Percentiles rank a stretch among this genome's conserved stretches.
These are phyloP conservation scores for Euclidium syriacum DNA, from an alignment of 345 rosid species.

Conservation along the genomic window DNA sequence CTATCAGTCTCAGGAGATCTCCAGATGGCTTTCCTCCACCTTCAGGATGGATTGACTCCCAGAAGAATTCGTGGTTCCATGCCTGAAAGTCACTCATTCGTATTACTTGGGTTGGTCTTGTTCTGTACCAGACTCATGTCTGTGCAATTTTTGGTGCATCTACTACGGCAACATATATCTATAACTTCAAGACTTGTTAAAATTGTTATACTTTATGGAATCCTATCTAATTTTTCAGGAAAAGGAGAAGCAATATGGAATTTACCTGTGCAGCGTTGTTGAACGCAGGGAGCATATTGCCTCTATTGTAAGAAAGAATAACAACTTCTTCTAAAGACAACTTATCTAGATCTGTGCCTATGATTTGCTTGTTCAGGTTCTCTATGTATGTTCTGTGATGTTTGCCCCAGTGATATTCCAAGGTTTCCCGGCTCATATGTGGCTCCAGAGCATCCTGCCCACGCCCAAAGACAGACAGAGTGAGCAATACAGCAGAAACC, in stretches of 20 bases:
- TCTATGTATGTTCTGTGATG: slow-evolving; percentile 86
- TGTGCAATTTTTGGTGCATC: no score
- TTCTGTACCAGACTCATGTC: no score
- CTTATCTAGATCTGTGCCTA: slow-evolving; percentile 60
- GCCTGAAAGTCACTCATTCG: slow-evolving; percentile 45
- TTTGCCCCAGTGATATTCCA: slow-evolving; percentile 93
- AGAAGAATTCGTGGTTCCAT: slow-evolving; percentile 94
- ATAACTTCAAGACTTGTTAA: no score
- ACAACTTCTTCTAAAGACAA: slow-evolving; percentile 60
- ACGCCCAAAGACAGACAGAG: not conserved
- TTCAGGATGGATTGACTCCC: slow-evolving; percentile 90
- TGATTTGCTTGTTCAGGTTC: slow-evolving; percentile 76
- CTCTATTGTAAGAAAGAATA: slow-evolving; percentile 57
- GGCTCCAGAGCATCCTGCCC: slow-evolving; percentile 81
- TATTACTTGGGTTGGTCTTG: no score
- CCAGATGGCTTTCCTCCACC: slow-evolving; percentile 93
- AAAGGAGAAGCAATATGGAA: not conserved
- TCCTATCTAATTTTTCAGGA: no score
- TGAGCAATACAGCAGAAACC: not conserved
- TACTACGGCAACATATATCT: no score
- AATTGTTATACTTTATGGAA: no score
- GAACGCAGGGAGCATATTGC: slow-evolving; percentile 77
- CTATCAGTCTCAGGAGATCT: slow-evolving; percentile 61
- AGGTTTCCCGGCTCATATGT: slow-evolving; percentile 67
- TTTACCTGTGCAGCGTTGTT: slow-evolving; percentile 92